Evolutionary conservation across 495 filamentous ascomycete species (phyloP).

Genomic region (Penicillium mononematosum): DNA sequence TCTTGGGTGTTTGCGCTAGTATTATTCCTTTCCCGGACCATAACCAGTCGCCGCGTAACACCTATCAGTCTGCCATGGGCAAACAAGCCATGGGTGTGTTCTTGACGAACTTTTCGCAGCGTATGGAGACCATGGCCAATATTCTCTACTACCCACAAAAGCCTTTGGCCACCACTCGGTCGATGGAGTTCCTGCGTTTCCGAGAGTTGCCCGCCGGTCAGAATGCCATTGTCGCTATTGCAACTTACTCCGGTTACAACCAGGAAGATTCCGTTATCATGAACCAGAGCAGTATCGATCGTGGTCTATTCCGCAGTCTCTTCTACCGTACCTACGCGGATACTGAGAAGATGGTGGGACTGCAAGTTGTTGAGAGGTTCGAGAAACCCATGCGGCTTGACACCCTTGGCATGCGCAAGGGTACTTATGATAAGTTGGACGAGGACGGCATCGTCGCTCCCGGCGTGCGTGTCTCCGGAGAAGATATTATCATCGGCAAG

Average conservation of each 20-base stretch:
- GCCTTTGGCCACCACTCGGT: slow-evolving; percentile 89
- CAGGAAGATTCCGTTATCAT: slow-evolving; percentile 99
- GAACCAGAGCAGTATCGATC: slow-evolving; percentile 98
- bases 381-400: slow-evolving; percentile 90
- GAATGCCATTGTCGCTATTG: slow-evolving; percentile 97
- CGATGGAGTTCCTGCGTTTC: slow-evolving; percentile 99
- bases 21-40: slow-evolving; percentile 99
- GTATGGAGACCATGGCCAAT: slow-evolving; percentile 99
- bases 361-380: slow-evolving; percentile 84
- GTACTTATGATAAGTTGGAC: slow-evolving; percentile 97
- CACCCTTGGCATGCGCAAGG: slow-evolving; percentile 86
- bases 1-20: slow-evolving; percentile 94
- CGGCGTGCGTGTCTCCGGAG: slow-evolving; percentile 89
- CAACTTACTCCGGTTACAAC: slow-evolving; percentile 98
- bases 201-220: slow-evolving; percentile 94
- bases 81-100: slow-evolving; percentile 99
- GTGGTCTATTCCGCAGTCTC: slow-evolving; percentile 92
- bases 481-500: slow-evolving; percentile 99
- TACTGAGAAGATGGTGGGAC: slow-evolving; percentile 89
- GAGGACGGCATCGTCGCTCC: slow-evolving; percentile 92
- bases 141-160: slow-evolving; percentile 99
- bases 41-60: slow-evolving; percentile 98
- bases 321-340: slow-evolving; percentile 98
- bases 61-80: slow-evolving; percentile 99
- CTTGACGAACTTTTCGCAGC: slow-evolving; percentile 89